A percentile compares a stretch with the other conserved stretches of the same genome.
Conservation (phyloP, 2,329 filamentous ascomycete genomes). For the Fusarium buharicum region DNA sequence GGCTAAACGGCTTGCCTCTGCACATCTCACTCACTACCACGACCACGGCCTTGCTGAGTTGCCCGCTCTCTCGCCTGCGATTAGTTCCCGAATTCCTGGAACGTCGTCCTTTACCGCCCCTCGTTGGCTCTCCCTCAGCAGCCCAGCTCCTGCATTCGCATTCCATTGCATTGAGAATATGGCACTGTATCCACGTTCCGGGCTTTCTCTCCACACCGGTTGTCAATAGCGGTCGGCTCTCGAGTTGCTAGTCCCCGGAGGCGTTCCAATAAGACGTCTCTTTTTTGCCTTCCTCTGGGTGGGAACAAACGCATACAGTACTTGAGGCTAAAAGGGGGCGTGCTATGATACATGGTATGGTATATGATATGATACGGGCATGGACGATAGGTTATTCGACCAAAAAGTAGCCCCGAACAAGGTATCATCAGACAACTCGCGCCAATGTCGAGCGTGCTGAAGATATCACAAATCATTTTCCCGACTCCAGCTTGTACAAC, state of each 20-base stretch:
- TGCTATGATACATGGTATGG: conserved; percentile 24
- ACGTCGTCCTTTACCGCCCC: conserved; percentile 33
- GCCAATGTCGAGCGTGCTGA: conserved; percentile 18
- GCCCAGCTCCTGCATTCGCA: conserved; percentile 9
- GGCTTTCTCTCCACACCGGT: conserved; percentile 34
- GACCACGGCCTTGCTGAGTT: conserved; percentile 37
- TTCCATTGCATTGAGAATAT: conserved; percentile 6
- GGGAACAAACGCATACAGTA: conserved; percentile 15
- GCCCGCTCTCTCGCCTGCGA: conserved; percentile 40
- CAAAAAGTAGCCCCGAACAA: conserved; percentile 22
- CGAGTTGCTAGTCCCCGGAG: conserved; percentile 18
- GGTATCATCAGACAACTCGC: conserved; percentile 17
- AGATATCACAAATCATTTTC: conserved; percentile 10
- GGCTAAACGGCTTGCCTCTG: conserved; percentile 36
- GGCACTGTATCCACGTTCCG: conserved; percentile 30
- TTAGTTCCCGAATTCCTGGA: conserved; percentile 45
- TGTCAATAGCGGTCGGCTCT: conserved; percentile 39
- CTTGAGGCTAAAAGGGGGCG: conserved; percentile 29
- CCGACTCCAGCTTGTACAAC: conserved; percentile 17
- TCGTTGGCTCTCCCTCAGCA: conserved; percentile 15
- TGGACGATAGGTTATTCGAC: conserved; percentile 6
- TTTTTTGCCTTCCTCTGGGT: conserved; percentile 12
- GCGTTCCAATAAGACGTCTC: conserved; percentile 32
- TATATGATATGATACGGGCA: conserved; percentile 25
- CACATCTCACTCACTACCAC: conserved; percentile 44